Evolutionary conservation across 2,329 filamentous ascomycete genomes (phyloP).

Genomic region (Claviceps fusiformis): DNA sequence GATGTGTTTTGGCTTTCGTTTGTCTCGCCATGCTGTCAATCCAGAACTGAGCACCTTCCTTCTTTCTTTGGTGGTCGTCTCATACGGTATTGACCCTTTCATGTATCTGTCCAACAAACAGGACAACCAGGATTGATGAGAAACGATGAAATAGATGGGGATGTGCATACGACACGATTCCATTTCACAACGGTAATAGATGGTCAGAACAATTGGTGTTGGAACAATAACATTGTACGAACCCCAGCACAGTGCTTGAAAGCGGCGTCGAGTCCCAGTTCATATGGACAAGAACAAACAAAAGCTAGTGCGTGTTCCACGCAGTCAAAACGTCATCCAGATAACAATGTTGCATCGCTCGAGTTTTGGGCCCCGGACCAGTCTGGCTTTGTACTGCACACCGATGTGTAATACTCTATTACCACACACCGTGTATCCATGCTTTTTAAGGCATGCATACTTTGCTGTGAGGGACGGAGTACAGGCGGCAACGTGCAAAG

Average conservation of each 20-base stretch:
- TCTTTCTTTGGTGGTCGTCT: slow-evolving; percentile 1
- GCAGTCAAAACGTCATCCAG: background rate
- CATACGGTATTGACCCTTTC: background rate
- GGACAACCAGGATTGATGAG: background rate
- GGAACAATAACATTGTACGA: background rate
- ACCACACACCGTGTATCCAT: background rate
- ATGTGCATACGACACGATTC: too few relatives aligned
- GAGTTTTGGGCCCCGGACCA: background rate
- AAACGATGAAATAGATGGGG: background rate
- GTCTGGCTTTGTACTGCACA: background rate
- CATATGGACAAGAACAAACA: background rate
- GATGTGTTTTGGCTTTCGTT: slow-evolving; percentile 8
- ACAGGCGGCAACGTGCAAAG: background rate
- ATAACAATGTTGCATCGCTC: background rate
- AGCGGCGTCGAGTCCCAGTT: background rate
- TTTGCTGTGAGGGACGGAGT: background rate
- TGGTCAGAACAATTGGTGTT: background rate
- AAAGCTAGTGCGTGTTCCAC: background rate
- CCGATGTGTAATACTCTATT: background rate
- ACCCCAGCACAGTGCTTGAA: background rate
- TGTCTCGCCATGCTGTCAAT: slow-evolving; percentile 5
- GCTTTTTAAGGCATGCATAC: too few relatives aligned
- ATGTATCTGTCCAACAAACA: too few relatives aligned
- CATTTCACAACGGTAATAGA: too few relatives aligned
- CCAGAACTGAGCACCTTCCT: slow-evolving; percentile 3